Percentiles rank a stretch among this genome's conserved stretches.
Conservation (phyloP, 441 rosid genomes). For the Gossypium gossypioides region DNA sequence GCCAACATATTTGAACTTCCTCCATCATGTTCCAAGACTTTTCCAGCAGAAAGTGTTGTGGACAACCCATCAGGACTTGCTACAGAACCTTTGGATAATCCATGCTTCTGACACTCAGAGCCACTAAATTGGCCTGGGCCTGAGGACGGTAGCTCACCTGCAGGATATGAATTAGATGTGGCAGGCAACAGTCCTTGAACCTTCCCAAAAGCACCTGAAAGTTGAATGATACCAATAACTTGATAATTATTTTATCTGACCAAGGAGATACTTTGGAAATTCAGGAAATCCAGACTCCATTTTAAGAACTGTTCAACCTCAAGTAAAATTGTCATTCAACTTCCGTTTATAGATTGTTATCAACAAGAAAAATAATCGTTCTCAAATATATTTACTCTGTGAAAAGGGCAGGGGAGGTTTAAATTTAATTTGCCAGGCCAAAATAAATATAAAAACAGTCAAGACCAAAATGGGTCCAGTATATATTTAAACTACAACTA, state of each 20-base stretch:
- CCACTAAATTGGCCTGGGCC: constrained; percentile 25
- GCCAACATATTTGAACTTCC: constrained; percentile 35
- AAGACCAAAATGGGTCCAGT: neutral
- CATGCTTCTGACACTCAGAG: constrained; percentile 16
- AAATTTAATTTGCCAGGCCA: neutral
- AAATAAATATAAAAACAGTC: neutral
- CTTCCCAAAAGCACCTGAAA: constrained; percentile 47
- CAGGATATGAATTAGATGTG: constrained; percentile 31
- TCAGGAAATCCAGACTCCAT: neutral
- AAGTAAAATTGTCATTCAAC: neutral
- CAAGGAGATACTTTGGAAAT: neutral
- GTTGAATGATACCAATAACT: constrained; percentile 10
- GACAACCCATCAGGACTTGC: constrained; percentile 29
- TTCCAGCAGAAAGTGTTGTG: constrained; percentile 29
- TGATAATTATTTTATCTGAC: neutral
- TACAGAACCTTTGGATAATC: constrained; percentile 15
- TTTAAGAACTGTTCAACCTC: neutral
- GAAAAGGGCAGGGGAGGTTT: neutral
- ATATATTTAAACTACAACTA: neutral
- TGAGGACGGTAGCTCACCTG: constrained; percentile 35
- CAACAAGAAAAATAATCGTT: constrained; percentile 3
- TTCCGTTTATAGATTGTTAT: neutral
- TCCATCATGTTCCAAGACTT: constrained; percentile 41
- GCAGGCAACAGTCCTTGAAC: constrained; percentile 40
- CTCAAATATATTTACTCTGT: neutral